phyloP scores from a whole-genome alignment of 805 yeast species.

The Wickerhamomyces rabaulensis region DNA sequence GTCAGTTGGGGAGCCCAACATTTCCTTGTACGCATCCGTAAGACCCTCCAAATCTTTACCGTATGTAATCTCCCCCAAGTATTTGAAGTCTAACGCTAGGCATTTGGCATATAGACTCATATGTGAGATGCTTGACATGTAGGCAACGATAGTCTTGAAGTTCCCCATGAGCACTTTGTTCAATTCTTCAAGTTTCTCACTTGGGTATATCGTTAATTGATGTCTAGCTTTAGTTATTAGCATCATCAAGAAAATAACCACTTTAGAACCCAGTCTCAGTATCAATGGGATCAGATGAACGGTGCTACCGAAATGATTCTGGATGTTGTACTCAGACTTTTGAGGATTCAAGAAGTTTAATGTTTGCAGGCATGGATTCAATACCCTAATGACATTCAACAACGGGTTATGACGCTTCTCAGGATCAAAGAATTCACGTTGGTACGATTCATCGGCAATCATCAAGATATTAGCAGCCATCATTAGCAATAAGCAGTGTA shows the following conservation, averaged over 20 bases:
- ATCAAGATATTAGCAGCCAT: constrained; percentile 4
- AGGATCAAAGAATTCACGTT: not conserved
- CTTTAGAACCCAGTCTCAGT: not conserved
- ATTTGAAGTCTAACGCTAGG: not conserved
- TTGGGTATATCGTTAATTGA: not conserved
- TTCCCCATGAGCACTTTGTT: not conserved
- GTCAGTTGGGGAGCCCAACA: not conserved
- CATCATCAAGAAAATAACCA: not conserved
- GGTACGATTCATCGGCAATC: not conserved
- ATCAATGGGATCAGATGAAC: constrained; percentile 4
- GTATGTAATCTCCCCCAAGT: not conserved
- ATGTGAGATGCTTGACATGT: not conserved
- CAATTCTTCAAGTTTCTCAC: not conserved
- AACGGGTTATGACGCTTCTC: not conserved
- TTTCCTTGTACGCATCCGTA: not conserved
- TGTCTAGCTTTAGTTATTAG: not conserved
- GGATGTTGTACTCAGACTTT: constrained; percentile 4
- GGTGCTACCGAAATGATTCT: constrained; percentile 5
- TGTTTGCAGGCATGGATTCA: not conserved
- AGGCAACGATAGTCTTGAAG: not conserved
- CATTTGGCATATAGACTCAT: not conserved
- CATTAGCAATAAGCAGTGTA: constrained; percentile 1
- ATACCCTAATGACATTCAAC: not conserved
- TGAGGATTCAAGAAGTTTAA: constrained; percentile 4
- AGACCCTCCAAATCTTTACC: not conserved